These are phyloP conservation scores for Rhizopus stolonifer DNA, from an alignment of 371 early-diverging fungal species.

Conservation along the genomic window DNA sequence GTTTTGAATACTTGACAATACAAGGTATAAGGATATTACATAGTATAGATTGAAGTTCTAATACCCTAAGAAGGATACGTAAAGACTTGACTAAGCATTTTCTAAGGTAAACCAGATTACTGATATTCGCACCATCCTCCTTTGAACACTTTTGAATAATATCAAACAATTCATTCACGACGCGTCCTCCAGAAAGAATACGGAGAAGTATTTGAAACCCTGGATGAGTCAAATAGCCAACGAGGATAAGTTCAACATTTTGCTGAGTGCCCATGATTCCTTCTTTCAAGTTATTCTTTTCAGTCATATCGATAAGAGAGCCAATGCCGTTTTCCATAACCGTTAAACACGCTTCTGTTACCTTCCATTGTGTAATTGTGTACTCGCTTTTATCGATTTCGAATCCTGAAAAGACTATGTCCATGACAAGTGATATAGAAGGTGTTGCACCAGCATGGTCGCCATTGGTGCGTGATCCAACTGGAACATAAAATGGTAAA, in stretches of 20 bases:
- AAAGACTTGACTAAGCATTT: slow-evolving; percentile 54
- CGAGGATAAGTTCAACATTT: slow-evolving; percentile 11
- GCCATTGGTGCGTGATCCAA: slow-evolving; percentile 58
- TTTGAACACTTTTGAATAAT: slow-evolving; percentile 63
- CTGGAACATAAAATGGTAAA: slow-evolving; percentile 53
- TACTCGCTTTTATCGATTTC: slow-evolving; percentile 66
- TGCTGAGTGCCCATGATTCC: not conserved
- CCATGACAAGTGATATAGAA: slow-evolving; percentile 79
- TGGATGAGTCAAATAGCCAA: slow-evolving; percentile 60
- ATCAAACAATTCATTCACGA: slow-evolving; percentile 63
- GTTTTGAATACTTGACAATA: slow-evolving; percentile 34
- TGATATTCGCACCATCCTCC: slow-evolving; percentile 40
- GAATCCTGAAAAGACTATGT: slow-evolving; percentile 75
- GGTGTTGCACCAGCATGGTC: slow-evolving; percentile 76
- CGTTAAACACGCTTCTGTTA: slow-evolving; percentile 71
- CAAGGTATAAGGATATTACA: slow-evolving; percentile 68
- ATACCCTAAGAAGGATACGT: slow-evolving; percentile 65
- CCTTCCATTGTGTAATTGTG: slow-evolving; percentile 74
- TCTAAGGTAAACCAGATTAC: slow-evolving; percentile 20
- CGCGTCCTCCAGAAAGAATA: slow-evolving; percentile 69
- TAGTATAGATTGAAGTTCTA: slow-evolving; percentile 68
- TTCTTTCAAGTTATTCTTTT: slow-evolving; percentile 20
- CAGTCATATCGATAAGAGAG: slow-evolving; percentile 59
- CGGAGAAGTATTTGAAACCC: slow-evolving; percentile 80
- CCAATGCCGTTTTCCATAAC: slow-evolving; percentile 77